phyloP scores from a whole-genome alignment of 768 basidiomycete species.

The Hysterangium stoloniferum region DNA sequence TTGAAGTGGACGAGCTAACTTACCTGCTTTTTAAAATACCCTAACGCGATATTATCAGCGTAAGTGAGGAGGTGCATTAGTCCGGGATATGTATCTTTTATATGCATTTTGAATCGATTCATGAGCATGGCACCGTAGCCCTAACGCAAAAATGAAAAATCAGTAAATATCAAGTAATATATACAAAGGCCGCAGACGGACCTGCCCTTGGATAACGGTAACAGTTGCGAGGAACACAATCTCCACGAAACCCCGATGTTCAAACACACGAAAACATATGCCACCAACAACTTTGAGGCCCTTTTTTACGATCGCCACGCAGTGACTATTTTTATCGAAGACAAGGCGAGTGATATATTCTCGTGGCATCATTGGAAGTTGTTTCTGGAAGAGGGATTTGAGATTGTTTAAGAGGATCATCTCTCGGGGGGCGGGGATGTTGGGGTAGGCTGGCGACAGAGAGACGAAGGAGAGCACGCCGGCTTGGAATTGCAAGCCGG shows the following conservation, averaged over 20 bases:
- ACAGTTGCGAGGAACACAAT: constrained; percentile 99
- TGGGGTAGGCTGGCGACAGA: neutral
- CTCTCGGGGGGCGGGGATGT: constrained; percentile 42
- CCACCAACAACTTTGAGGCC: constrained; percentile 96
- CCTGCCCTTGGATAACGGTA: constrained; percentile 95
- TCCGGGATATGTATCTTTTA: constrained; percentile 70
- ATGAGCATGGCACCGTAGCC: constrained; percentile 98
- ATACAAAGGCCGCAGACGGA: constrained; percentile 25
- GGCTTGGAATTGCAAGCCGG: constrained; percentile 19
- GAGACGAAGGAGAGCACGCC: constrained; percentile 37
- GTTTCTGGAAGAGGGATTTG: constrained; percentile 94
- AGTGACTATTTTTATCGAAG: constrained; percentile 86
- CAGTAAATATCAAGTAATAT: neutral
- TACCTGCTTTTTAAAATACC: constrained; percentile 95
- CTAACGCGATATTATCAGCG: constrained; percentile 97
- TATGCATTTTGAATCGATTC: constrained; percentile 96
- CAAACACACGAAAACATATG: constrained; percentile 94
- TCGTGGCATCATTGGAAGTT: constrained; percentile 97
- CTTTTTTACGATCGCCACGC: constrained; percentile 88
- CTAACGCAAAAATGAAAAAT: constrained; percentile 30
- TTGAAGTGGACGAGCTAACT: too few species aligned
- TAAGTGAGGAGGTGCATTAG: constrained; percentile 97
- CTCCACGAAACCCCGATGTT: constrained; percentile 91
- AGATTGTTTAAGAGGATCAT: constrained; percentile 86
- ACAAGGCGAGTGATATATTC: constrained; percentile 97